phyloP scores from a whole-genome alignment of 441 rosid species.

The Pelargonium fulgidum region DNA sequence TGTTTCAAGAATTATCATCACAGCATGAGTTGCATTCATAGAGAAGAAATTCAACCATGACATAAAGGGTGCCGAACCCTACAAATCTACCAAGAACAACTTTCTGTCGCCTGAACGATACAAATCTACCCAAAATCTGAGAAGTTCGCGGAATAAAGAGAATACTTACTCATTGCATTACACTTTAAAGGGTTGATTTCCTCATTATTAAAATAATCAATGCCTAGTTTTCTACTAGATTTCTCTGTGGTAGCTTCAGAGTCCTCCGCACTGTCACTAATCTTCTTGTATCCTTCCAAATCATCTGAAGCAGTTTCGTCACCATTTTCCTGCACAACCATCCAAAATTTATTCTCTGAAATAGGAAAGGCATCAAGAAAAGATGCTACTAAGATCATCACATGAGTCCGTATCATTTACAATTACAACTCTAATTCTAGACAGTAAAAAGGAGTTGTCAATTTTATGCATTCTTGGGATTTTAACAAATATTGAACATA shows the following conservation, averaged over 20 bases:
- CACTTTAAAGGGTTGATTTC: slow-evolving; percentile 65
- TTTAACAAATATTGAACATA: too few relatives aligned
- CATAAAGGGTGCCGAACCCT: neutral
- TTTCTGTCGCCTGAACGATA: neutral
- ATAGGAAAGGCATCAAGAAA: neutral
- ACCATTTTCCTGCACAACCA: slow-evolving; percentile 47
- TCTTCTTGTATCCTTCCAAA: slow-evolving; percentile 30
- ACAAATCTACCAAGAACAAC: neutral
- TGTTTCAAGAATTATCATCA: slow-evolving; percentile 28
- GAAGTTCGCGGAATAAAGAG: neutral
- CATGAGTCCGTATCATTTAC: neutral
- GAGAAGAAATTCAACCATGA: neutral
- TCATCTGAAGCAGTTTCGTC: slow-evolving; percentile 25
- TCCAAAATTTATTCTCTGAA: slow-evolving; percentile 14
- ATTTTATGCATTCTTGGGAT: too few relatives aligned
- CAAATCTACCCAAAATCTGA: neutral
- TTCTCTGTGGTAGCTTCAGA: slow-evolving; percentile 17
- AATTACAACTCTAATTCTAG: too few relatives aligned
- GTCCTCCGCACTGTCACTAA: slow-evolving; percentile 23
- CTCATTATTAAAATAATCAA: slow-evolving; percentile 59
- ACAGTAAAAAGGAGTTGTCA: too few relatives aligned
- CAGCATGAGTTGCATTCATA: slow-evolving; percentile 2
- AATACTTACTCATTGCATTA: slow-evolving; percentile 67
- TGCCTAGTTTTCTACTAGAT: slow-evolving; percentile 36
- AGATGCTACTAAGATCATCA: neutral